Percentiles rank a stretch among this genome's conserved stretches.
Evolutionary conservation across 2,329 filamentous ascomycete species (phyloP).

Genomic region (Fusarium mundagurra): DNA sequence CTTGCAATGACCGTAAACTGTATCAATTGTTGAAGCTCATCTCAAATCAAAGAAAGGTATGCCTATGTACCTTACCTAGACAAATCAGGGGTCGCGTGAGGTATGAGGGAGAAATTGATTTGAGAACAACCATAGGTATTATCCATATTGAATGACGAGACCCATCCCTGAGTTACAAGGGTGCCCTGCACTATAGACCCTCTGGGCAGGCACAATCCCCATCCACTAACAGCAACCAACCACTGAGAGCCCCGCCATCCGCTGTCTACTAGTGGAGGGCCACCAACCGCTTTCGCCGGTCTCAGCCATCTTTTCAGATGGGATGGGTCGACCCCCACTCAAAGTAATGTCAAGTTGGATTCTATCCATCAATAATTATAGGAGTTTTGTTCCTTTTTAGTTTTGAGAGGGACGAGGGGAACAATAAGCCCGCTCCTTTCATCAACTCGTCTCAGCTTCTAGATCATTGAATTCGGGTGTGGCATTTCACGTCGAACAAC

Average conservation of each 20-base stretch:
- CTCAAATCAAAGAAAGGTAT: background rate
- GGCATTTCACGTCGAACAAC: constrained; percentile 8
- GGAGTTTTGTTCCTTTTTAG: constrained; percentile 33
- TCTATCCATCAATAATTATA: constrained; percentile 31
- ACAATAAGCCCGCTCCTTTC: constrained; percentile 13
- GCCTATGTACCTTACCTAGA: background rate
- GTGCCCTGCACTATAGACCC: background rate
- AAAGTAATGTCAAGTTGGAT: constrained; percentile 19
- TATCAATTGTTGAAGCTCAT: background rate
- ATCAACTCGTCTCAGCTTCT: constrained; percentile 1
- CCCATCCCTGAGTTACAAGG: constrained; percentile 1
- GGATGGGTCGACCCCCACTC: constrained; percentile 31
- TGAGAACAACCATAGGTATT: background rate
- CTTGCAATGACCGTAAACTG: background rate
- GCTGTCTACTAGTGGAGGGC: constrained; percentile 20
- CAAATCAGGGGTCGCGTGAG: constrained; percentile 28
- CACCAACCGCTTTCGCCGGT: constrained; percentile 19
- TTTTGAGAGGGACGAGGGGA: constrained; percentile 24
- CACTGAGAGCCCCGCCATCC: constrained; percentile 24
- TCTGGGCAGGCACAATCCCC: background rate
- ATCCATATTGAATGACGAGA: constrained; percentile 6
- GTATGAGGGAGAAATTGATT: constrained; percentile 31
- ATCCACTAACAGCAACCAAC: constrained; percentile 3
- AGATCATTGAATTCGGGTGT: constrained; percentile 1
- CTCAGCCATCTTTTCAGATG: constrained; percentile 25